Base-by-base conservation (phyloP, 1,284 basidiomycete species). In the Chondrostereum purpureum region DNA sequence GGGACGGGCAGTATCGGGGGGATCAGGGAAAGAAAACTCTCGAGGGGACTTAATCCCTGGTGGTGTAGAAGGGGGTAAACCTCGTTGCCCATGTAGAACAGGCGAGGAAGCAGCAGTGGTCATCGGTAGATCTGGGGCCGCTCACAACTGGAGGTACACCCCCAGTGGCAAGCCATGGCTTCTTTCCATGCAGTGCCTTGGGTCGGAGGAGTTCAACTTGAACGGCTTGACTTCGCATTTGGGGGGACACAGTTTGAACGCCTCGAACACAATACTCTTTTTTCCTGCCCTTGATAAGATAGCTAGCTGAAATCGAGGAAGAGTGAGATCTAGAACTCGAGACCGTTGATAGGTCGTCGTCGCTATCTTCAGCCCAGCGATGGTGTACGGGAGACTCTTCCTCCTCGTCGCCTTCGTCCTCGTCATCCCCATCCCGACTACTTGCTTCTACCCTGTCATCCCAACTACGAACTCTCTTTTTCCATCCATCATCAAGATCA, bases 341-440 rank as follows among this genome's bases (percentile, higher is more conserved):
- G 39, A 50, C 53, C 50, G 53, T 53, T 44, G 47, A 59, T 50
- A 49, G 46, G 31, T 65, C 65, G 20, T 58, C 50, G 47, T 69
- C 69, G 45, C 63, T 67, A 47, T 70, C 66, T 36, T 63, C 65
- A 27, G 59, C 58, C 55, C 57, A 63, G 46, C 60, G 54, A 20
- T 41, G 53, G 39, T 56, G 58, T 17, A 57, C 57, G n/a, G 55
- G 53, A 18, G 55, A 60, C 35, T 65, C 70, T 41, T 67, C 69
- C 44, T 65, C 70, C 23, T 72, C 81, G 39, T 83, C 80, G n/a
- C 78, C 78, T 48, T 89, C 86, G 49, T 87, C 88, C 55, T 90
- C 89, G 48, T 87, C 80, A 55, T 92, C 88, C 1, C 83, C 88
- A 58, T 91, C 88, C 50, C 80, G 77, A 55, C 85, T 88, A 53